Evolutionary conservation across 2,329 filamentous ascomycete species (phyloP).

Genomic region (Gaeumannomyces sp.): DNA sequence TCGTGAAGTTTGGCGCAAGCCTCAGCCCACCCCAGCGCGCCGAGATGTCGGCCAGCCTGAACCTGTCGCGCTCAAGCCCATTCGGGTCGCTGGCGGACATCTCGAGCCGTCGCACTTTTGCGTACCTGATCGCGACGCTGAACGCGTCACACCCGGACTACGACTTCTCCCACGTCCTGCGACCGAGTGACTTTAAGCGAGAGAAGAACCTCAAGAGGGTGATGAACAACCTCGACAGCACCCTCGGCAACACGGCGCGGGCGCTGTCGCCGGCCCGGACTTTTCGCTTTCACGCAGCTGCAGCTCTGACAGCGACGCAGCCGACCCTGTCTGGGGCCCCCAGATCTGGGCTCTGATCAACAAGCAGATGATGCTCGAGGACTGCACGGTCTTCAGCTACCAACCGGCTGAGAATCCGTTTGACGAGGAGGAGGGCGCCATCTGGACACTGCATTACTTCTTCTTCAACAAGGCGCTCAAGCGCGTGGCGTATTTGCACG

Average conservation of each 20-base stretch:
- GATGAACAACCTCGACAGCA: conserved; percentile 82
- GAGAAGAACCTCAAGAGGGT: conserved; percentile 74
- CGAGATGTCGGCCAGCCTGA: conserved; percentile 59
- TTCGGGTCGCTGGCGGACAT: conserved; percentile 88
- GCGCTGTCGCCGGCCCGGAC: conserved; percentile 33
- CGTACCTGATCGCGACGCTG: conserved; percentile 91
- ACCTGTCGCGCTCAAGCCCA: conserved; percentile 80
- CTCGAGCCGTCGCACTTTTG: conserved; percentile 84
- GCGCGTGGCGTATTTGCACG: conserved; percentile 88
- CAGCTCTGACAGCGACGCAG: conserved; percentile 30
- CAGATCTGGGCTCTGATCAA: conserved; percentile 90
- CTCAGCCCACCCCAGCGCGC: conserved; percentile 76
- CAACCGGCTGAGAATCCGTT: conserved; percentile 85
- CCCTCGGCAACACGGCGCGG: conserved; percentile 77
- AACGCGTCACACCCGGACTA: conserved; percentile 96
- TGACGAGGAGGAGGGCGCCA: conserved; percentile 82
- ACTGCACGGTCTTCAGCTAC: conserved; percentile 87
- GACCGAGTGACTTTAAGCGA: conserved; percentile 82
- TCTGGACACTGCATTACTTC: conserved; percentile 96
- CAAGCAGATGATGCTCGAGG: conserved; percentile 85
- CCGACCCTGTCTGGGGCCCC: conserved; percentile 70
- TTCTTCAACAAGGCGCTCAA: conserved; percentile 94
- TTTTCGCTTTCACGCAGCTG: conserved; percentile 32
- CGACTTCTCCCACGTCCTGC: conserved; percentile 89
- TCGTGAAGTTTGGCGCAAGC: conserved; percentile 78